Evolutionary conservation across 208 protist genomes (phyloP), one percentile per base, ranked within the genome.

Genomic region (Lotmaria passim): DNA sequence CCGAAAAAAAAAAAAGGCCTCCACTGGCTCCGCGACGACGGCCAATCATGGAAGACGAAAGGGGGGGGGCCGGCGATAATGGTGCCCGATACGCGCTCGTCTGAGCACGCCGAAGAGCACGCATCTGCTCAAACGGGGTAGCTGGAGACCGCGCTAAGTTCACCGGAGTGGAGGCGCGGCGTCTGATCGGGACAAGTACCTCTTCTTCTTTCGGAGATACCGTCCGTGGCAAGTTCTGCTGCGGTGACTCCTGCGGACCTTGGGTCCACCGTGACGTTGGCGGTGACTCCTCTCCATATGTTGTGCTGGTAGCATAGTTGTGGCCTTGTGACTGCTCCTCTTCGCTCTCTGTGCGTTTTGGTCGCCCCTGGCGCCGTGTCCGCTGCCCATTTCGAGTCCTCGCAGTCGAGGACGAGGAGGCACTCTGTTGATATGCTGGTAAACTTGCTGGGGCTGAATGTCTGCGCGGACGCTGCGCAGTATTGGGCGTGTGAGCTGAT

Each of bases 111-210:
- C 47, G 61, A 19, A 67, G 21, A 5, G 61, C 47, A 23, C 57
- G 57, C 57, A 63, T 63, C 30, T 63, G 57, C 38, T 63, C 57
- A 24, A 63, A 63, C 21, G 57, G 57, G 8, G 57, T 63, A 6
- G 17, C 41, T 17, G 41, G 3, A 1, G 23, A 3, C 19, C 38
- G 24, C 28, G 57, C 38, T 24, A 28, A 15, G 57, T 51, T 63
- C 57, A 51, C 38, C 14, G 57, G 57, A 17, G 57, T 41, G 8
- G 57, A 63, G 28, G 41, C 6, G 19, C 21, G 57, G 17, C 57
- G 57, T 8, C 24, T 48, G 14, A 63, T 38, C 1, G 57, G 57
- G 2, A 51, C 23, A 3, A 63, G 43, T 31, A 47, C 7, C 23
- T 63, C 57, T 51, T 63, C 57, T 26, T 55, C 50, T 12, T 36